These are phyloP conservation scores for Pisolithus thermaeus DNA, from an alignment of 1,284 basidiomycete species.

Conservation along the genomic window DNA sequence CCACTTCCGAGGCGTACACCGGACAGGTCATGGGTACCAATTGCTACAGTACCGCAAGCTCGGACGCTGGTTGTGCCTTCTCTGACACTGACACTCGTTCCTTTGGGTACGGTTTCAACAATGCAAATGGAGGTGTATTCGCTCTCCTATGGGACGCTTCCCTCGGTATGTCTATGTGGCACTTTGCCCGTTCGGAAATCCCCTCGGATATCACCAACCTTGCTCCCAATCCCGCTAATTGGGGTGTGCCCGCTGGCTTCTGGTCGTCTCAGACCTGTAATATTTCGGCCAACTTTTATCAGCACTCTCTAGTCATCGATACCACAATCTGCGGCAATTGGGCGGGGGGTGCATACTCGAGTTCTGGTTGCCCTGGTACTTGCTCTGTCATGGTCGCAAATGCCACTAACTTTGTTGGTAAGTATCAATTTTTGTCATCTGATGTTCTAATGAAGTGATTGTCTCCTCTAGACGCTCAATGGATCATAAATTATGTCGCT, in stretches of 20 bases:
- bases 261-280: slow-evolving; percentile 62
- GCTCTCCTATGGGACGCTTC: slow-evolving; percentile 62
- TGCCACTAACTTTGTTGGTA: slow-evolving; percentile 55
- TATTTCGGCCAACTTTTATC: slow-evolving; percentile 59
- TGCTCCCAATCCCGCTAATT: slow-evolving; percentile 55
- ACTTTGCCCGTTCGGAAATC: slow-evolving; percentile 61
- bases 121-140: slow-evolving; percentile 64
- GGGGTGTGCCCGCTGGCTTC: slow-evolving; percentile 64
- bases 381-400: slow-evolving; percentile 63
- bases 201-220: slow-evolving; percentile 61
- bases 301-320: slow-evolving; percentile 67
- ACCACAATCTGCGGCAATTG: slow-evolving; percentile 59
- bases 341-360: slow-evolving; percentile 48
- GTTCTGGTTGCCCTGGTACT: slow-evolving; percentile 62
- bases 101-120: slow-evolving; percentile 72
- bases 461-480: slow-evolving; percentile 43
- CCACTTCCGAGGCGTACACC: slow-evolving; percentile 14
- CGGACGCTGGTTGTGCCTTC: slow-evolving; percentile 51
- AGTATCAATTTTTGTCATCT: slow-evolving; percentile 19
- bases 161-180: slow-evolving; percentile 72
- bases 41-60: slow-evolving; percentile 36
- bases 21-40: slow-evolving; percentile 30
- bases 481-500: slow-evolving; percentile 52
- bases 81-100: slow-evolving; percentile 33
- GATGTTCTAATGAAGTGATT: slow-evolving; percentile 5